Percentiles rank a stretch among this genome's conserved stretches.
Evolutionary conservation across 257 asterid species (phyloP).

Genomic region (Solanum gracilifrons): DNA sequence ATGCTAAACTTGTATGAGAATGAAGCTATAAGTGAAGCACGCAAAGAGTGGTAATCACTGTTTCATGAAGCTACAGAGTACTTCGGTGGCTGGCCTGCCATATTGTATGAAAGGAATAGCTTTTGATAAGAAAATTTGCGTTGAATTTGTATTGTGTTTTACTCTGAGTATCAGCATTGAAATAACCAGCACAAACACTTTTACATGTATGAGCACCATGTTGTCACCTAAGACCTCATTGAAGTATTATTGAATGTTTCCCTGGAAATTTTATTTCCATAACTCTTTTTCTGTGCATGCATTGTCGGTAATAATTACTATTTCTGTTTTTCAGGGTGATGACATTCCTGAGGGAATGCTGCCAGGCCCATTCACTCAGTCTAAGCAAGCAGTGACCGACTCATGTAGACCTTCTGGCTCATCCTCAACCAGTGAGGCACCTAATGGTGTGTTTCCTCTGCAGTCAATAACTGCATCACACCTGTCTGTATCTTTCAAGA

Average conservation of each 20-base stretch:
- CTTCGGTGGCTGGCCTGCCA: neutral
- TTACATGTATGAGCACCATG: neutral
- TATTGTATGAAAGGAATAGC: neutral
- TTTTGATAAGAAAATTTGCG: too few species aligned
- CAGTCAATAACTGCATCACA: constrained; percentile 24
- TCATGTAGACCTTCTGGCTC: neutral
- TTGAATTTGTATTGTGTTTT: neutral
- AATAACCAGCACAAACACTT: neutral
- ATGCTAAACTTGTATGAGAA: neutral
- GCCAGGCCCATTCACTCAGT: constrained; percentile 47
- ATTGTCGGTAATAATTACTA: neutral
- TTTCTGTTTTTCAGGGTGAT: constrained; percentile 46
- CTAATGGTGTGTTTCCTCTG: neutral
- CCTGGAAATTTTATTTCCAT: neutral
- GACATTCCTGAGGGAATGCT: constrained; percentile 67
- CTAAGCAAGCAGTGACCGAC: constrained; percentile 1
- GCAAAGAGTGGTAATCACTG: neutral
- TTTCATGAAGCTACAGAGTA: neutral
- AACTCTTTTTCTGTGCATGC: neutral
- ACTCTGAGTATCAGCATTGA: neutral
- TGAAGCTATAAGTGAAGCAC: neutral
- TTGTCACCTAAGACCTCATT: neutral
- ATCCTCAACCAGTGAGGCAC: constrained; percentile 1
- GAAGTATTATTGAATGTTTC: neutral
- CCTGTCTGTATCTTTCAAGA: constrained; percentile 45